Percentiles rank a stretch among this genome's conserved stretches.
phyloP scores from a whole-genome alignment of 2,329 filamentous ascomycete species.

The Penicillium occitanis region DNA sequence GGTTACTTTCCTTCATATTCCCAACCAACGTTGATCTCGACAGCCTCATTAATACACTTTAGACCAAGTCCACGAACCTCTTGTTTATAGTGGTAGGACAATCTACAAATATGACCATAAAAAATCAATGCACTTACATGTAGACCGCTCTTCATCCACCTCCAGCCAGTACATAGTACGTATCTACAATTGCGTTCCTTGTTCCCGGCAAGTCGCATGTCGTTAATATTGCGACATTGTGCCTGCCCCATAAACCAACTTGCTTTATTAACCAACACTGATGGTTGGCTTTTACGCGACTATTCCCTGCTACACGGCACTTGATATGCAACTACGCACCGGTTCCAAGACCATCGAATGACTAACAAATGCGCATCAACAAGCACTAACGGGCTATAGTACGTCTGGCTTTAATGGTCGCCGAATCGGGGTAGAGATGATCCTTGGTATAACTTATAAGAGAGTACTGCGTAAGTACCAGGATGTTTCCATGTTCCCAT shows the following conservation, averaged over 20 bases:
- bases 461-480: background rate
- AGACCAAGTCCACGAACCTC: background rate
- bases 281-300: background rate
- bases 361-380: background rate
- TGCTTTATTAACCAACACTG: background rate
- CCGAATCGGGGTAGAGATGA: background rate
- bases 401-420: background rate
- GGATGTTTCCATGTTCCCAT: background rate
- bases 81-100: background rate
- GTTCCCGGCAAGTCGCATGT: background rate
- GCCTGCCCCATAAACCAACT: background rate
- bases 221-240: background rate
- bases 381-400: background rate
- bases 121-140: background rate
- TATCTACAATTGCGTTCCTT: background rate
- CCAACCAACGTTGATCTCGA: background rate
- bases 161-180: background rate
- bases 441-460: background rate
- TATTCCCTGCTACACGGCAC: background rate
- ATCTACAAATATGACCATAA: background rate
- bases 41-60: background rate
- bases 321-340: background rate
- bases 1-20: background rate
- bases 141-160: background rate
- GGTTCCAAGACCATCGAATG: background rate